A percentile compares a stretch with the other conserved stretches of the same genome.
Conservation (phyloP, 176 grass and related monocot species). For the Dactylis glomerata region DNA sequence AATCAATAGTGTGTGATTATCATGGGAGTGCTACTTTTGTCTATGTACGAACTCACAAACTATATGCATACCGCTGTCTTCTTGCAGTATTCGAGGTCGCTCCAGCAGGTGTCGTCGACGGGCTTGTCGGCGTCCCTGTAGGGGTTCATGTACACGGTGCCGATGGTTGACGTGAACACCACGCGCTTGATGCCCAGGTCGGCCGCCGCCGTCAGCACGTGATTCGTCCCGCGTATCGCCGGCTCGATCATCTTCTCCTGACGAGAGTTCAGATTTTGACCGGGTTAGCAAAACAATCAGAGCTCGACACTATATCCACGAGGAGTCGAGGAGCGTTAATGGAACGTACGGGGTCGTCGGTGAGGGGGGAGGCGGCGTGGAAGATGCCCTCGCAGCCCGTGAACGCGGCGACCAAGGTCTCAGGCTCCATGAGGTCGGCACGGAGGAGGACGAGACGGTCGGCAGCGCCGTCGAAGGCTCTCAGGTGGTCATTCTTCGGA, state of each 20-base stretch:
- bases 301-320: too few species aligned
- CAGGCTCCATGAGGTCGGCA: slow-evolving; percentile 44
- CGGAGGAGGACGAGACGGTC: slow-evolving; percentile 44
- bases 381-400: slow-evolving; percentile 59
- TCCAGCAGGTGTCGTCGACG: slow-evolving; percentile 81
- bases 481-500: slow-evolving; percentile 53
- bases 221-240: slow-evolving; percentile 52
- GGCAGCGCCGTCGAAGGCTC: slow-evolving; percentile 31
- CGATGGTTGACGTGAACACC: slow-evolving; percentile 82
- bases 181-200: slow-evolving; percentile 54
- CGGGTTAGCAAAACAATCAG: background rate
- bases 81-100: slow-evolving; percentile 87
- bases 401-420: slow-evolving; percentile 37
- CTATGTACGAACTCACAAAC: background rate
- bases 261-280: background rate
- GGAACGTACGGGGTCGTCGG: slow-evolving; percentile 50
- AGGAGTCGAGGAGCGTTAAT: background rate
- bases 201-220: slow-evolving; percentile 55
- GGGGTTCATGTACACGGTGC: slow-evolving; percentile 85
- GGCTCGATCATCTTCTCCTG: slow-evolving; percentile 83
- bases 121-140: slow-evolving; percentile 29
- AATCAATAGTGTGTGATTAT: background rate
- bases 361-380: slow-evolving; percentile 59
- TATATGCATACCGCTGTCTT: slow-evolving; percentile 45
- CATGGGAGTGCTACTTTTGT: background rate